A percentile compares a stretch with the other conserved stretches of the same genome.
Conservation (phyloP, 768 basidiomycete species). For the Pleurotus platypus region DNA sequence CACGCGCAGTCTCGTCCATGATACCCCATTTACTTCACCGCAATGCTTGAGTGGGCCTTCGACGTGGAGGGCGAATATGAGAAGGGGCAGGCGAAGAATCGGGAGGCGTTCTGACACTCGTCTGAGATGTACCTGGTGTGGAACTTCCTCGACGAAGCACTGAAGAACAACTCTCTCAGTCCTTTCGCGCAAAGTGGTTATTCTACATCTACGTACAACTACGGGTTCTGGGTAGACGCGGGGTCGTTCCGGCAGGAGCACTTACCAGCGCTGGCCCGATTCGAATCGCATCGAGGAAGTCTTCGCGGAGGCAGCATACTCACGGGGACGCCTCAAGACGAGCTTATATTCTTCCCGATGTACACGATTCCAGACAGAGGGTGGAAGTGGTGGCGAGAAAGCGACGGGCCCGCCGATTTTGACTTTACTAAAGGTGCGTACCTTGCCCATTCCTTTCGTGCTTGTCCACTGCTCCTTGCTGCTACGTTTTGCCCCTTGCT, state of each 20-base stretch:
- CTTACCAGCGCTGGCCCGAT: conserved; percentile 47
- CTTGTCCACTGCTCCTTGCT: no score
- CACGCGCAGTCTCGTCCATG: no score
- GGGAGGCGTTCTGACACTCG: conserved; percentile 37
- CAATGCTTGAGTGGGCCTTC: conserved; percentile 41
- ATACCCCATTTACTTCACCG: conserved; percentile 37
- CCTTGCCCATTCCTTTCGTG: background rate
- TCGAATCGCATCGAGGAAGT: conserved; percentile 32
- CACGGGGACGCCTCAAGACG: conserved; percentile 26
- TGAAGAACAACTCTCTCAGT: conserved; percentile 18
- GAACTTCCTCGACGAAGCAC: conserved; percentile 45
- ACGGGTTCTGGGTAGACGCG: conserved; percentile 58
- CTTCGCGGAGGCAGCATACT: conserved; percentile 25
- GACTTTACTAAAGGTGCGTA: conserved; percentile 49
- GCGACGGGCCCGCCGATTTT: conserved; percentile 45
- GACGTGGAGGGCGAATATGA: conserved; percentile 38
- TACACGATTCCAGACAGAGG: conserved; percentile 26
- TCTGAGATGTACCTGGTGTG: conserved; percentile 52
- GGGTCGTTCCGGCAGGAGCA: conserved; percentile 47
- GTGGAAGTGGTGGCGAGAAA: conserved; percentile 36
- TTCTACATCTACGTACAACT: conserved; percentile 31
- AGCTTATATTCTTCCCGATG: conserved; percentile 48
- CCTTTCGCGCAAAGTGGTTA: background rate
- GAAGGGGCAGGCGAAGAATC: conserved; percentile 40
- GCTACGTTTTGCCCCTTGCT: no score